Percentiles rank a stretch among this genome's conserved stretches.
These are phyloP conservation scores for Cyclostephanos invisitatus DNA, from an alignment of 108 stramenopile genomes.

Conservation along the genomic window DNA sequence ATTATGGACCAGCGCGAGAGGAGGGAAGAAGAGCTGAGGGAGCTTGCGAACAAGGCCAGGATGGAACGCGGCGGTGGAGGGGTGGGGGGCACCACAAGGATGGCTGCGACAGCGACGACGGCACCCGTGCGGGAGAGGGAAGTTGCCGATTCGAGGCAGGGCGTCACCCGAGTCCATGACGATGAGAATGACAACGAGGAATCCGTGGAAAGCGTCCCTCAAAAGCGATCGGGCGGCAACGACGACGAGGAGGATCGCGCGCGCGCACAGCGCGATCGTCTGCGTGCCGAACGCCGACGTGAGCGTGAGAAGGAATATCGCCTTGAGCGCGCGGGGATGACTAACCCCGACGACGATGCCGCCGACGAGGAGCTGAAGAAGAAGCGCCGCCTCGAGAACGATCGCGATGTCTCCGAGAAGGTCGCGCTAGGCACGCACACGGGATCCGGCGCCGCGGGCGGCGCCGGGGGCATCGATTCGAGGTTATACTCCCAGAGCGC, in stretches of 20 bases:
- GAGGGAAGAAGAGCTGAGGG: constrained; percentile 91
- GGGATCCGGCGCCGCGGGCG: constrained; percentile 68
- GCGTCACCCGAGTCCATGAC: constrained; percentile 66
- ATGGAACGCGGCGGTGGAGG: constrained; percentile 72
- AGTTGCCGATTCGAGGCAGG: constrained; percentile 54
- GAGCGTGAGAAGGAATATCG: constrained; percentile 96
- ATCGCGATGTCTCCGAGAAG: constrained; percentile 97
- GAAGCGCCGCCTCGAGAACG: constrained; percentile 86
- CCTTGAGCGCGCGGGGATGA: constrained; percentile 75
- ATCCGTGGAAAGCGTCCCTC: constrained; percentile 15
- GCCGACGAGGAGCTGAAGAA: constrained; percentile 63
- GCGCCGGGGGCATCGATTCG: constrained; percentile 88
- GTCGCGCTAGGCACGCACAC: constrained; percentile 97
- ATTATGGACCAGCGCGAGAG: constrained; percentile 83
- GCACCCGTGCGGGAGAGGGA: constrained; percentile 18
- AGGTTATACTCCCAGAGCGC: constrained; percentile 94
- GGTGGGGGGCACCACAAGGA: constrained; percentile 10
- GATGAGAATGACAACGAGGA: constrained; percentile 52
- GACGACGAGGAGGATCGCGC: constrained; percentile 65
- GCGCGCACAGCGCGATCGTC: constrained; percentile 88
- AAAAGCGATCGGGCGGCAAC: not conserved
- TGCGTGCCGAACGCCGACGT: constrained; percentile 86
- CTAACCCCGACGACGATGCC: constrained; percentile 32
- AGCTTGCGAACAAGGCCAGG: constrained; percentile 91
- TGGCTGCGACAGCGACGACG: constrained; percentile 31